Base-by-base conservation (phyloP, 163 green algal species). In the Coccomyxa subellipsoidea region DNA sequence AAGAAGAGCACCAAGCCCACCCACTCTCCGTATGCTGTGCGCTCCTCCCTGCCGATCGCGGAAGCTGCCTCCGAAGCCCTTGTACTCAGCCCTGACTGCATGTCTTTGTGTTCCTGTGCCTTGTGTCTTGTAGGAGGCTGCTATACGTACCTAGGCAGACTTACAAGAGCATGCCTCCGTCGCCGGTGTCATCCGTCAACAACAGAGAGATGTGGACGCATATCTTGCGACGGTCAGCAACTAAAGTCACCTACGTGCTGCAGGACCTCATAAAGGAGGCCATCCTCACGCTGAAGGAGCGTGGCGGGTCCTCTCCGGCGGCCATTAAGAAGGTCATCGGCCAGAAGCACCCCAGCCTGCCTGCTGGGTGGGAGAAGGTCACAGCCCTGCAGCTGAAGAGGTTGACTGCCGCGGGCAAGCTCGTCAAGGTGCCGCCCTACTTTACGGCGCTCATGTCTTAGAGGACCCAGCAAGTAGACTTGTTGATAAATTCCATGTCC, bases 261-360 rank as follows among this genome's bases (percentile, higher is more conserved):
- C 47, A 59, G 69, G 86, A 85, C 53, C 88, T 94, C 79, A 86
- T 94, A 40, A 88, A 84, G 38, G 85, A 90, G 71, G 91, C 91
- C 21, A 89, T 95, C 77, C 54, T 88, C 31, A 76, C 87, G 7
- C 85, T 95, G 54, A 94, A 94, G 84, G 92, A 94, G 79, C 86
- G 91, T 32, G 85, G 47, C 18, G 91, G 91, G 81, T 86, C 54
- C 69, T 89, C 73, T 31, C 59, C 84, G 40, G 75, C 76, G 18
- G 90, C 87, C 39, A 92, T 93, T 76, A 91, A 87, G 80, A 93
- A 93, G 87, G 77, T 76, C 29, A 82, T 83, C 9, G 85, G 81
- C 12, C 40, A 38, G 32, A 91, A 91, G 77, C 66, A 89, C 70
- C 47, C 47, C 23, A 39, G 84, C 79, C 79, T 94, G 69, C 27